Conservation (phyloP, 805 yeast genomes). For the Nakazawaea sp. region DNA sequence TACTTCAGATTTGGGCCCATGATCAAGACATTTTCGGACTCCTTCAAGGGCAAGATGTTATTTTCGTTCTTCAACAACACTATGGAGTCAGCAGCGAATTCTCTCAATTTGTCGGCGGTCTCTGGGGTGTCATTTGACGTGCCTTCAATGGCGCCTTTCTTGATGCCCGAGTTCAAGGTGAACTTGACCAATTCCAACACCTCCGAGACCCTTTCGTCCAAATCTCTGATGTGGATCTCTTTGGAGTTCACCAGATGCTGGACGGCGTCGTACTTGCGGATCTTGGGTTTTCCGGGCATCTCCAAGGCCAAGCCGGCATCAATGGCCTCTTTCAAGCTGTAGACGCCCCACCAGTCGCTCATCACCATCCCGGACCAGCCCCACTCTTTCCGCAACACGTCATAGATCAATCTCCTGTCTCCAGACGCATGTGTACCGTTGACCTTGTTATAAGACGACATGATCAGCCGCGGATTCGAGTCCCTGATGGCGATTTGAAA, state of each 20-base stretch:
- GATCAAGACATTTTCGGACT: conserved; percentile 34
- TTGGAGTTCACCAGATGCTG: conserved; percentile 33
- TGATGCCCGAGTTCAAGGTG: conserved; percentile 28
- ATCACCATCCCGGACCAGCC: conserved; percentile 30
- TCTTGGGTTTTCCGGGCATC: conserved; percentile 37
- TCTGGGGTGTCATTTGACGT: conserved; percentile 38
- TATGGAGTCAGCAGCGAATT: conserved; percentile 42
- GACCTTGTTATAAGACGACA: conserved; percentile 36
- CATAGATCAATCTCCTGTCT: conserved; percentile 25
- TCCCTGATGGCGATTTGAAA: conserved; percentile 34
- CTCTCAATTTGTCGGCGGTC: conserved; percentile 33
- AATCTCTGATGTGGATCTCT: conserved; percentile 30
- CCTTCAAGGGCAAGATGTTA: conserved; percentile 37
- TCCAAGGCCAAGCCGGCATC: conserved; percentile 38
- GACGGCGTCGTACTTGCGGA: conserved; percentile 28
- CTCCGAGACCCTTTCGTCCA: conserved; percentile 41
- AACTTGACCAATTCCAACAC: conserved; percentile 42
- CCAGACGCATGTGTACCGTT: conserved; percentile 35
- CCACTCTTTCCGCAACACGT: conserved; percentile 34
- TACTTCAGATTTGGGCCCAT: conserved; percentile 56
- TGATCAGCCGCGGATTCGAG: conserved; percentile 29
- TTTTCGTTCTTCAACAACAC: conserved; percentile 52
- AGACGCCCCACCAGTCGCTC: conserved; percentile 39
- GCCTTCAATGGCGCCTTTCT: conserved; percentile 30
- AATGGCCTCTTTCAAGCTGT: conserved; percentile 27